Evolutionary conservation across 2,329 filamentous ascomycete species (phyloP).

Genomic region (Achaetomium macrosporum): DNA sequence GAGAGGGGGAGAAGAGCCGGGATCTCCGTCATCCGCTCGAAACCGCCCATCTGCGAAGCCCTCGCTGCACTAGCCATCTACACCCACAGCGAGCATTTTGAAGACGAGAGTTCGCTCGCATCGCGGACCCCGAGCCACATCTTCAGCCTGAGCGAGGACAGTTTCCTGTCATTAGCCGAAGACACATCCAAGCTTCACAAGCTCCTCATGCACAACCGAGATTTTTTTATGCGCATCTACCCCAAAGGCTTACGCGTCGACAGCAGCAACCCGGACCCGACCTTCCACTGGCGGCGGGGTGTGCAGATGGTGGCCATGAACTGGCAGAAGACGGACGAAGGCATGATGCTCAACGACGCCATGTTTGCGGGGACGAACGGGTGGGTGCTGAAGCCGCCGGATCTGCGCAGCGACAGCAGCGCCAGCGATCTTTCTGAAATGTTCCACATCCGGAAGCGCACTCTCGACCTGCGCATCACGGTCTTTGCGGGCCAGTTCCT

Average conservation of each 20-base stretch:
- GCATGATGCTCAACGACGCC: conserved; percentile 93
- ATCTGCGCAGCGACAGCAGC: conserved; percentile 54
- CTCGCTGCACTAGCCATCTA: conserved; percentile 76
- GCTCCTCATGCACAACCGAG: conserved; percentile 82
- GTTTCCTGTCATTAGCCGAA: conserved; percentile 50
- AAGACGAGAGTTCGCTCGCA: conserved; percentile 59
- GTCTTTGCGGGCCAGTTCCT: conserved; percentile 73
- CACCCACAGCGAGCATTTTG: conserved; percentile 78
- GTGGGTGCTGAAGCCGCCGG: conserved; percentile 78
- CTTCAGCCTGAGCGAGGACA: conserved; percentile 82
- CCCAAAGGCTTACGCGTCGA: conserved; percentile 71
- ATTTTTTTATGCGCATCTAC: conserved; percentile 86
- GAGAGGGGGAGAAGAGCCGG: conserved; percentile 24
- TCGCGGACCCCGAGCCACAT: conserved; percentile 60
- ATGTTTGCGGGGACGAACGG: conserved; percentile 88
- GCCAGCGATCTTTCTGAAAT: conserved; percentile 26
- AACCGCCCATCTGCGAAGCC: conserved; percentile 59
- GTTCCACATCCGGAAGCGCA: conserved; percentile 40
- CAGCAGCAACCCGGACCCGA: conserved; percentile 92
- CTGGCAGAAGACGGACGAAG: conserved; percentile 91
- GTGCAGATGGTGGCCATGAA: conserved; percentile 98
- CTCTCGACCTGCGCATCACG: conserved; percentile 63
- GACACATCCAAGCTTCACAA: conserved; percentile 28
- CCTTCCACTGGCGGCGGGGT: conserved; percentile 84
- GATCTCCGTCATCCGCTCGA: conserved; percentile 33